phyloP scores from a whole-genome alignment of 257 asterid genomes.

The Cynanchum wilfordii region DNA sequence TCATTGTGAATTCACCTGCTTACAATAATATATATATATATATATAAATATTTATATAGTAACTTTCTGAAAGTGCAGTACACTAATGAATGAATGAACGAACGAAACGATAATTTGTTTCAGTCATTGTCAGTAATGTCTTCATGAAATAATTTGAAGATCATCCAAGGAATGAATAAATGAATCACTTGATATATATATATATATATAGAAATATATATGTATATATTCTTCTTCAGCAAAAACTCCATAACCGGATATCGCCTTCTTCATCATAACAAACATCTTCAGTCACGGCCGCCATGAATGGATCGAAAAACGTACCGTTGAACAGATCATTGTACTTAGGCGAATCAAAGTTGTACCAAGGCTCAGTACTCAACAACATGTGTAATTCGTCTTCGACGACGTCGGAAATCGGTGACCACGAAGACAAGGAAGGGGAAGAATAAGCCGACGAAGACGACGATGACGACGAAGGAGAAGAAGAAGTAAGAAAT shows the following conservation, averaged over 20 bases:
- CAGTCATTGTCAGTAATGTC: constrained; percentile 24
- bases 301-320: constrained; percentile 49
- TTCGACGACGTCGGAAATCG: constrained; percentile 20
- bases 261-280: constrained; percentile 41
- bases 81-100: not conserved
- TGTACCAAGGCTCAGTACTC: constrained; percentile 40
- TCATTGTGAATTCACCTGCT: not conserved
- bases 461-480: constrained; percentile 19
- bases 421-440: not conserved
- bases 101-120: not conserved
- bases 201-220: not conserved
- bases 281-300: constrained; percentile 29
- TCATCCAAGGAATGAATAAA: constrained; percentile 27
- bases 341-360: constrained; percentile 76
- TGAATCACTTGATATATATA: not conserved
- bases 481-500: constrained; percentile 6
- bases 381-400: constrained; percentile 19
- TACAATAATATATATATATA: no score
- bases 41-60: no score
- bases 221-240: constrained; percentile 25
- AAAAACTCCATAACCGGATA: constrained; percentile 75
- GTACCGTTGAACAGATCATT: constrained; percentile 49
- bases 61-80: not conserved
- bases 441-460: constrained; percentile 12
- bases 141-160: constrained; percentile 34